A percentile compares a stretch with the other conserved stretches of the same genome.
These are phyloP conservation scores for Hypomontagnella monticulosa DNA, from an alignment of 495 filamentous ascomycete genomes.

Conservation along the genomic window DNA sequence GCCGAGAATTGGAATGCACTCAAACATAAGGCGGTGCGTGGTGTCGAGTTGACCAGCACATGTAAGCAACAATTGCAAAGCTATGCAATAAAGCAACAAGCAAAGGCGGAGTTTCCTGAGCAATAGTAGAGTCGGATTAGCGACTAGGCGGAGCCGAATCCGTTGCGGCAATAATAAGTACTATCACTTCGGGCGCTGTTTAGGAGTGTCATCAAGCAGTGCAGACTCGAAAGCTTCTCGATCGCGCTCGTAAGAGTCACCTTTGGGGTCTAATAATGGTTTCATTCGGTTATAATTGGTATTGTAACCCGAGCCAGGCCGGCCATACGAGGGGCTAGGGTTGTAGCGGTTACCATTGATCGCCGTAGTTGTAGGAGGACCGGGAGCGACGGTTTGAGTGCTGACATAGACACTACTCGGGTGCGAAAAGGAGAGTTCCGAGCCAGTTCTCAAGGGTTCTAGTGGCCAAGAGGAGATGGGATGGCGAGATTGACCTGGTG, in stretches of 20 bases:
- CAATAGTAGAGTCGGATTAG: too few relatives aligned
- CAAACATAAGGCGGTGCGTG: too few relatives aligned
- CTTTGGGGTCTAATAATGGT: constrained; percentile 23
- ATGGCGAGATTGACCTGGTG: constrained; percentile 26
- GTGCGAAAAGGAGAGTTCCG: constrained; percentile 47
- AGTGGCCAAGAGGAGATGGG: constrained; percentile 20
- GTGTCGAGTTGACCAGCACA: too few relatives aligned
- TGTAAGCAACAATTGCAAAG: too few relatives aligned
- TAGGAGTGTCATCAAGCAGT: constrained; percentile 29
- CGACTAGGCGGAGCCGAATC: too few relatives aligned
- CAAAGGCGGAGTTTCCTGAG: too few relatives aligned
- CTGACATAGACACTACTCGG: constrained; percentile 50
- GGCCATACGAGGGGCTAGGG: constrained; percentile 36
- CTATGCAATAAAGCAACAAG: too few relatives aligned
- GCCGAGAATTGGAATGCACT: too few relatives aligned
- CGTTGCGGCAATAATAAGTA: not conserved
- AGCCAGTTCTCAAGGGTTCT: constrained; percentile 21
- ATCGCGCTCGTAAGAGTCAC: constrained; percentile 35
- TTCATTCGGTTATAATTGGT: constrained; percentile 31
- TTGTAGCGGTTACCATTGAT: constrained; percentile 42
- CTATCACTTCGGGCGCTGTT: constrained; percentile 38
- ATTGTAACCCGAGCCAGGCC: constrained; percentile 30
- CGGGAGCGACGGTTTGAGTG: constrained; percentile 32
- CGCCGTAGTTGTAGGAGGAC: constrained; percentile 23
- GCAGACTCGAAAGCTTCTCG: constrained; percentile 30